Base-by-base conservation (phyloP, 208 protist species). In the Crithidia acanthocephali region DNA sequence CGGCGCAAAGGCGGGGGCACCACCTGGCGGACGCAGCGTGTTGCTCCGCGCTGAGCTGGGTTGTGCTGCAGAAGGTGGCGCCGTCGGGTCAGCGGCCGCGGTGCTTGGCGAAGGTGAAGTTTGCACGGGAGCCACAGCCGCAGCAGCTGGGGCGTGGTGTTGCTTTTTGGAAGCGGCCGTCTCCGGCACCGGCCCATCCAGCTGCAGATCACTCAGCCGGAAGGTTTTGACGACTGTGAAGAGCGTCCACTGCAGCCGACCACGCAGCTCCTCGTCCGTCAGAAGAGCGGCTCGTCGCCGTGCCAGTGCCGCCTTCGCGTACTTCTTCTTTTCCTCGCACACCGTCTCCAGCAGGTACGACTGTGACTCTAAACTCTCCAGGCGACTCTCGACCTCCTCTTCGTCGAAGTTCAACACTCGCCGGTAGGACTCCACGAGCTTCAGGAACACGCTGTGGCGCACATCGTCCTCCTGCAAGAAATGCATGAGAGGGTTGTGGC, bases 201-300 rank as follows among this genome's bases (percentile, higher is more conserved):
- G 81, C 45, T 79, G 73, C 67, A 95, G 69, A 62, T 96, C 92
- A 22, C 74, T 81, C 20, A 93, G 58, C 11, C 52, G 76, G 51
- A 96, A 95, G 8, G 79, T 83, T 42, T 87, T 79, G 2, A 93
- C 68, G 23, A 96, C 92, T 23, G 84, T 87, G 66, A 96, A 96
- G 37, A 80, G 70, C 35, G 79, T 82, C 90, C 92, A 97, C 63
- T 94, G 82, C 60, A 97, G 82, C 66, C 81, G 83, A 18, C 83
- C 83, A n/a, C 83, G 84, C 42, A 97, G 75, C 67, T 87, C 86
- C n/a, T 95, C 90, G 48, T 97, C 90, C 5, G 92, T 95, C 48
- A 97, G 75, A 27, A 95, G 72, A 27, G 90, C 92, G 1, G 89
- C 92, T 53, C 92, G 88, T 6, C 84, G 86, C 2, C 92, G 81